Evolutionary conservation across 2,329 filamentous ascomycete species (phyloP).

Genomic region (Colletotrichum sp.): DNA sequence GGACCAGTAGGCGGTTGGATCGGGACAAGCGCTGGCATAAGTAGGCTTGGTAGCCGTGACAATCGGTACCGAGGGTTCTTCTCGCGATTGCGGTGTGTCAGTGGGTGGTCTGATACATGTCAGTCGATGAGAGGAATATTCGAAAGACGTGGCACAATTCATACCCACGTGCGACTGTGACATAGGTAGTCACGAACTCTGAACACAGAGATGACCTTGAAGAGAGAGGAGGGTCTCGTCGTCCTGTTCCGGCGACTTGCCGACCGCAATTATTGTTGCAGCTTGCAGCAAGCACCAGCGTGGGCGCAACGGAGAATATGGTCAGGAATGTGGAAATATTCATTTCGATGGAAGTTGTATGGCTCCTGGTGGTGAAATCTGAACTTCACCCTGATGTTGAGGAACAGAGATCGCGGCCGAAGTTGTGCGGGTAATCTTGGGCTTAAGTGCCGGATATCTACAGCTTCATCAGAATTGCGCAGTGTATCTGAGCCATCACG

Average conservation of each 20-base stretch:
- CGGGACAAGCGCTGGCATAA: slow-evolving; percentile 21
- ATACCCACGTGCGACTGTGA: slow-evolving; percentile 7
- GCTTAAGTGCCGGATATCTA: neutral
- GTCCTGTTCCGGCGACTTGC: slow-evolving; percentile 1
- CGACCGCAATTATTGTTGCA: slow-evolving; percentile 20
- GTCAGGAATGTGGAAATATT: neutral
- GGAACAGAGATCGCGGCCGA: neutral
- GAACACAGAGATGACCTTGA: slow-evolving; percentile 4
- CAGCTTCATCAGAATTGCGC: neutral
- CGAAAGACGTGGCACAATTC: neutral
- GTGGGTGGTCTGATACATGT: neutral
- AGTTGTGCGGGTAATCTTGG: neutral
- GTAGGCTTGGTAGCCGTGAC: slow-evolving; percentile 8
- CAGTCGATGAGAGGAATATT: neutral
- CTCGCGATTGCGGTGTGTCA: neutral
- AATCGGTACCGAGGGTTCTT: neutral
- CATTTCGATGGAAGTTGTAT: neutral
- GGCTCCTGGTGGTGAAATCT: neutral
- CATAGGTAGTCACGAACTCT: slow-evolving; percentile 12
- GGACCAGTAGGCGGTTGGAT: slow-evolving; percentile 19
- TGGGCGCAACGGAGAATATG: neutral
- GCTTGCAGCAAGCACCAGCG: neutral
- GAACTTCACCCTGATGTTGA: neutral
- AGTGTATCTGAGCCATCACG: neutral
- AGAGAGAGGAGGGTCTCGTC: neutral